Base-by-base conservation (phyloP, 2,329 filamentous ascomycete genomes). In the Trichoderma breve region DNA sequence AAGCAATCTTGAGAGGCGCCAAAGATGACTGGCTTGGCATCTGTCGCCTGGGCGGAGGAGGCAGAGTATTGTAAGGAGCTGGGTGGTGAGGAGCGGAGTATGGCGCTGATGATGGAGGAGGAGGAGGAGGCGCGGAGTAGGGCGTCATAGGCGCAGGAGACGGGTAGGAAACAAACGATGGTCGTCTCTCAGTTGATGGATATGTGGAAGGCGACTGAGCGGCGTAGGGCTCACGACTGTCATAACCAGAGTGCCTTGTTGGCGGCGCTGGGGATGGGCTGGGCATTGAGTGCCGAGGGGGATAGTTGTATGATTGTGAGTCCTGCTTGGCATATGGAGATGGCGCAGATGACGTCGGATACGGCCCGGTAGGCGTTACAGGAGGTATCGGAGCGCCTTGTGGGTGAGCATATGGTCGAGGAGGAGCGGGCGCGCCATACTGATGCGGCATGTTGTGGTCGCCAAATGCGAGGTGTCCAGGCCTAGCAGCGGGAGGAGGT, bases 221-320 rank as follows among this genome's bases (percentile, higher is more conserved):
- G 9, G 78, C 77, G 34, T 80, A 80, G 21, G 78, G 79, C 64
- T 81, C 81, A 6, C 82, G 80, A n/a, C 81, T 79, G 62, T 83
- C 79, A 64, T 83, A 82, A n/a, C 74, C 39, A 21, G 82, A 81
- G 7, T 78, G 78, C 69, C 79, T 81, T 21, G 77, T 75, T 0
- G 78, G 75, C 4, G 77, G 75, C 1, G 74, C 73, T 4, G 81
- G 80, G 14, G 82, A 79, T 18, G 78, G 73, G 39, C 78, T 80
- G 2, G 78, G 64, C 15, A 77, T 76, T n/a, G 81, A 78, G 58
- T 72, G 76, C 30, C 79, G 78, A 36, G 74, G 76, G 24, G 73
- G 73, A 62, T 80, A 82, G 47, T 73, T 73, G 70, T 82, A 80
- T 5, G 39, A 87, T 86, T 68, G 83, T 79, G 53, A 83, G 80